Evolutionary conservation across 495 filamentous ascomycete genomes (phyloP).

Genomic region (Neohortaea acidophila): DNA sequence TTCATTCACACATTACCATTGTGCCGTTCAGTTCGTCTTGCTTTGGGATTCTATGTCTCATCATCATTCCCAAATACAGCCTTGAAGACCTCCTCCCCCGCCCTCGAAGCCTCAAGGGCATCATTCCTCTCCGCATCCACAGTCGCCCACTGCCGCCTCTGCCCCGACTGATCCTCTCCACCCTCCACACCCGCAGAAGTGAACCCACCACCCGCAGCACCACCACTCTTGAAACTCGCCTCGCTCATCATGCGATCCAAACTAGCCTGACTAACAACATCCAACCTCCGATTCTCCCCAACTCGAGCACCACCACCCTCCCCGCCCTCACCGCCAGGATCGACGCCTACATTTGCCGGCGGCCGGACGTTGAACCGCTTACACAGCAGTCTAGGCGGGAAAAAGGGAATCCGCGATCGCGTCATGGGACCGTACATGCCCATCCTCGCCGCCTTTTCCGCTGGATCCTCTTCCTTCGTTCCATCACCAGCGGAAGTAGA

Average conservation of each 20-base stretch:
- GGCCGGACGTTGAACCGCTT: slow-evolving; percentile 81
- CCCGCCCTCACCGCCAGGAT: slow-evolving; percentile 31
- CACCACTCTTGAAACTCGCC: slow-evolving; percentile 14
- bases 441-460: slow-evolving; percentile 72
- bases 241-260: slow-evolving; percentile 42
- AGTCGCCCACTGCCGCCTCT: slow-evolving; percentile 22
- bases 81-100: slow-evolving; percentile 80
- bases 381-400: slow-evolving; percentile 70
- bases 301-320: slow-evolving; percentile 14
- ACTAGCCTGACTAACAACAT: slow-evolving; percentile 33
- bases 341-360: slow-evolving; percentile 52
- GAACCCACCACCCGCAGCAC: slow-evolving; percentile 3
- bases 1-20: too few relatives aligned
- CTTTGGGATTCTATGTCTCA: slow-evolving; percentile 52
- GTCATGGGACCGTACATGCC: slow-evolving; percentile 92
- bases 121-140: slow-evolving; percentile 73
- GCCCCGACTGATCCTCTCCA: slow-evolving; percentile 5
- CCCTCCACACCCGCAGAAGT: slow-evolving; percentile 10
- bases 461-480: slow-evolving; percentile 52
- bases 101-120: slow-evolving; percentile 65
- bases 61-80: slow-evolving; percentile 86
- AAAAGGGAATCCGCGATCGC: slow-evolving; percentile 52
- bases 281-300: slow-evolving; percentile 18
- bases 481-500: slow-evolving; percentile 33
- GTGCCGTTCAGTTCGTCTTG: too few relatives aligned